Evolutionary conservation across 1,139 yeast genomes (phyloP), one percentile per base, ranked within the genome.

Genomic region (Candida sojae): DNA sequence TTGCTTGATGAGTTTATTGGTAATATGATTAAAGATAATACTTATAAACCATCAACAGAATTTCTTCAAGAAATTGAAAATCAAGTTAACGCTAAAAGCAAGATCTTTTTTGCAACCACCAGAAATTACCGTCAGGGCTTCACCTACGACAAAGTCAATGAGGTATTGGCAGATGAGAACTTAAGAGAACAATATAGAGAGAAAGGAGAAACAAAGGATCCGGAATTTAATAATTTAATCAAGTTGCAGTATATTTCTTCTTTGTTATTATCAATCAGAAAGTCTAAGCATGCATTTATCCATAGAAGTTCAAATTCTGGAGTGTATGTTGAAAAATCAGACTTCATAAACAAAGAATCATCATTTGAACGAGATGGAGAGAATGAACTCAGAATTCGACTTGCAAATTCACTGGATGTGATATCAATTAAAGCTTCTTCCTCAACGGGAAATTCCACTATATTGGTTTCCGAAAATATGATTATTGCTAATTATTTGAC

Each of bases 401-500:
- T 40, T 34, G n/a, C 40, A 9, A 37, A 25, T 23, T 35, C 44
- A 7, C 41, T 37, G 29, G 21, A 48, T 9, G 36, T 11, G n/a
- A 42, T 47, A 23, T 25, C 23, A n/a, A 42, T 43, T 9, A 29
- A 44, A 10, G 10, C 39, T 10, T 23, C 41, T 30, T 30, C 17
- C 9, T 17, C 31, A 13, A 17, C 26, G 4, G 36, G 35, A 25
- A 28, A 29, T n/a, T 48, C 54, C 11, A 47, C 39, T 33, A 39
- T 10, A 3, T 66, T 92, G 30, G 97, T 92, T 3, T 79, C 93
- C 0, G 96, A 91, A 61, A 66, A 87, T 48, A 92, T 92, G 98
- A 79, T 92, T 31, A 68, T 80, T 42, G 89, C 95, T 1, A 91
- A 91, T 62, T 71, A 77, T 30, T 66, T 84, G 1, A 77, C 84